Percentiles rank a stretch among this genome's conserved stretches.
These are phyloP conservation scores for Phytophthora pluvialis DNA, from an alignment of 352 stramenopile genomes.

Conservation along the genomic window DNA sequence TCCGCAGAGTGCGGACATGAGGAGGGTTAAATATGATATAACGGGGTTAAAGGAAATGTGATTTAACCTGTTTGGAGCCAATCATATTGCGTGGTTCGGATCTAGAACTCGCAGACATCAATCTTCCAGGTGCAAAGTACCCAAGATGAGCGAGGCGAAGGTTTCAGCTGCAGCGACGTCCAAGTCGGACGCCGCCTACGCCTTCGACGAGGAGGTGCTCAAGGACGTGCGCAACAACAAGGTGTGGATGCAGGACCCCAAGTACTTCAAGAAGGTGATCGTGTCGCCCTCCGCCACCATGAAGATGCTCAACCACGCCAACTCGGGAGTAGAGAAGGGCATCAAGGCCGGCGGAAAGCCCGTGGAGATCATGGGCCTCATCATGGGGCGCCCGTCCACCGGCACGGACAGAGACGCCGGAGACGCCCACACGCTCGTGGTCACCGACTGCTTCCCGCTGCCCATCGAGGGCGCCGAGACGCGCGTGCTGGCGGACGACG, in stretches of 20 bases:
- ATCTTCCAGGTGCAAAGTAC: constrained; percentile 9
- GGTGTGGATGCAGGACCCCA: constrained; percentile 92
- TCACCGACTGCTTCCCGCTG: constrained; percentile 98
- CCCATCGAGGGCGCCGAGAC: constrained; percentile 97
- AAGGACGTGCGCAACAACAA: constrained; percentile 89
- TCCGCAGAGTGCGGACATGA: constrained; percentile 18
- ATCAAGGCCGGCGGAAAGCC: constrained; percentile 95
- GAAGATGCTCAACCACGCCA: constrained; percentile 98
- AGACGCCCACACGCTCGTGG: constrained; percentile 93
- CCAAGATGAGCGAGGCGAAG: constrained; percentile 36
- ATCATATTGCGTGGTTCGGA: constrained; percentile 16
- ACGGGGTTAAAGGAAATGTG: neutral
- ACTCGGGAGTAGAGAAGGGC: constrained; percentile 98
- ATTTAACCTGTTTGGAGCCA: neutral
- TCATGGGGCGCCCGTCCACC: constrained; percentile 93
- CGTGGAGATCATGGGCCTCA: constrained; percentile 99
- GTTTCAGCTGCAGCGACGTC: constrained; percentile 21
- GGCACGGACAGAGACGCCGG: constrained; percentile 86
- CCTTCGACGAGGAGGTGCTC: constrained; percentile 85
- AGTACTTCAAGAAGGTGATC: constrained; percentile 97
- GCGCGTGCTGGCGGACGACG: constrained; percentile 96
- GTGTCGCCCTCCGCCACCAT: constrained; percentile 93
- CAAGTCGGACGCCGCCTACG: constrained; percentile 74
- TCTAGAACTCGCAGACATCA: constrained; percentile 22
- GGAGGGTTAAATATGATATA: constrained; percentile 4